phyloP scores from a whole-genome alignment of 2,329 filamentous ascomycete species.

The Thelonectria blattea region DNA sequence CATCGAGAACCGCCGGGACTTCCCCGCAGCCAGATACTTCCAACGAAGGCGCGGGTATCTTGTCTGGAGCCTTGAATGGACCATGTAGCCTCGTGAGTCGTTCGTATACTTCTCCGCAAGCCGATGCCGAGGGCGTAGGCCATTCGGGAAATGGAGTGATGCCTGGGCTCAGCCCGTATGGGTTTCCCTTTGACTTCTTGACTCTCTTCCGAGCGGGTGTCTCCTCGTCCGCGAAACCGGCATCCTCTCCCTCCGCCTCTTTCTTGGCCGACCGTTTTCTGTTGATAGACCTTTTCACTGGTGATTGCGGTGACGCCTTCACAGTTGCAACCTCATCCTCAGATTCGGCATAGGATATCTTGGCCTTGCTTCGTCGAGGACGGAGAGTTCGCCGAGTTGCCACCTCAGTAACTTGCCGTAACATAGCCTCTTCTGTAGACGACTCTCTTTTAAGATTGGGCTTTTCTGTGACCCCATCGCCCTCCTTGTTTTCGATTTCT shows the following conservation, averaged over 20 bases:
- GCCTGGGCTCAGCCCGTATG: constrained; percentile 37
- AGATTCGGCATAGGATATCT: constrained; percentile 29
- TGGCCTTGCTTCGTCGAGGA: constrained; percentile 4
- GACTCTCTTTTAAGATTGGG: not conserved
- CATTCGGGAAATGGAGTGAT: constrained; percentile 38
- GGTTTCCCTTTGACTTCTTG: constrained; percentile 36
- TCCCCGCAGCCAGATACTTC: constrained; percentile 39
- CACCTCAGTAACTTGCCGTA: not conserved
- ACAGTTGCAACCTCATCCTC: constrained; percentile 21
- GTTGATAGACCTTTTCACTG: not conserved
- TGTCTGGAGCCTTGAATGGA: constrained; percentile 33
- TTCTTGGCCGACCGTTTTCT: constrained; percentile 24
- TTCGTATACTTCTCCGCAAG: constrained; percentile 34
- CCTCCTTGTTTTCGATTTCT: not conserved
- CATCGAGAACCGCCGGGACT: constrained; percentile 37
- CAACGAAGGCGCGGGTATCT: constrained; percentile 37
- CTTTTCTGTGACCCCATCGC: not conserved
- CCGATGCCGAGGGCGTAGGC: constrained; percentile 28
- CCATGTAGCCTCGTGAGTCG: constrained; percentile 34
- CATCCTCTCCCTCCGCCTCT: constrained; percentile 22
- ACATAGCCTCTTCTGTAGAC: not conserved
- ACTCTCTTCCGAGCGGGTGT: constrained; percentile 23
- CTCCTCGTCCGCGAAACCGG: constrained; percentile 8
- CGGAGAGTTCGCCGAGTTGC: constrained; percentile 8
- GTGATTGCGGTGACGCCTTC: not conserved